phyloP scores from a whole-genome alignment of 2,329 filamentous ascomycete species.

The Sclerotinia sclerotiorum region DNA sequence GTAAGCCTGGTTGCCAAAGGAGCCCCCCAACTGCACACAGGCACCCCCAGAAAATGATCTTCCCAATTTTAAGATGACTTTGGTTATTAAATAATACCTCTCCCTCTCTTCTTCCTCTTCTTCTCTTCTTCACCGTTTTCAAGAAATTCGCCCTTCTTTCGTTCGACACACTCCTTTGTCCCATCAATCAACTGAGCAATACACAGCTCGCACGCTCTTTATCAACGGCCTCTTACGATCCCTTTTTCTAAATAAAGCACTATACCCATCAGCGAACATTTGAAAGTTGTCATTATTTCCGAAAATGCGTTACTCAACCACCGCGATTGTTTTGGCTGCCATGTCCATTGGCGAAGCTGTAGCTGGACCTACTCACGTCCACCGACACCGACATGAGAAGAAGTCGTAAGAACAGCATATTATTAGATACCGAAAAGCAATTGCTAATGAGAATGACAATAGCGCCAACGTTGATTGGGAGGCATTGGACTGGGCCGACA shows the following conservation, averaged over 20 bases:
- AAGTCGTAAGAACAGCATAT: constrained; percentile 35
- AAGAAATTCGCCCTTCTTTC: constrained; percentile 34
- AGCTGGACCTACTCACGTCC: constrained; percentile 38
- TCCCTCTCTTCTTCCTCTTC: constrained; percentile 23
- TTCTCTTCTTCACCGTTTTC: constrained; percentile 29
- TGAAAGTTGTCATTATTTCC: constrained; percentile 15
- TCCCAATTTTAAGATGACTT: constrained; percentile 23
- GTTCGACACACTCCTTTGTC: constrained; percentile 35
- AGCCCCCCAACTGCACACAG: constrained; percentile 1
- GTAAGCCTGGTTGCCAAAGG: constrained; percentile 19
- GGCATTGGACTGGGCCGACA: constrained; percentile 33
- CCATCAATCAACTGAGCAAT: constrained; percentile 32
- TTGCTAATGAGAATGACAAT: constrained; percentile 15
- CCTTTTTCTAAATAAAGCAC: constrained; percentile 15
- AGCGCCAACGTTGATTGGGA: constrained; percentile 29
- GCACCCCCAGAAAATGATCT: constrained; percentile 15
- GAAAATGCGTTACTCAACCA: constrained; percentile 39
- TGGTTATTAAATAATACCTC: constrained; percentile 13
- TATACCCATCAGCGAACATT: constrained; percentile 18
- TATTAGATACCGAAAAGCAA: constrained; percentile 7
- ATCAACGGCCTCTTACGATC: constrained; percentile 32
- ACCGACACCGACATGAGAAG: constrained; percentile 39
- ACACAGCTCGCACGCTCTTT: constrained; percentile 39
- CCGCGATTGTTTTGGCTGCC: constrained; percentile 37
- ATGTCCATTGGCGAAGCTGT: constrained; percentile 37